Percentiles rank a stretch among this genome's conserved stretches.
phyloP scores from a whole-genome alignment of 2,329 filamentous ascomycete species.

The Drechslera avenae region DNA sequence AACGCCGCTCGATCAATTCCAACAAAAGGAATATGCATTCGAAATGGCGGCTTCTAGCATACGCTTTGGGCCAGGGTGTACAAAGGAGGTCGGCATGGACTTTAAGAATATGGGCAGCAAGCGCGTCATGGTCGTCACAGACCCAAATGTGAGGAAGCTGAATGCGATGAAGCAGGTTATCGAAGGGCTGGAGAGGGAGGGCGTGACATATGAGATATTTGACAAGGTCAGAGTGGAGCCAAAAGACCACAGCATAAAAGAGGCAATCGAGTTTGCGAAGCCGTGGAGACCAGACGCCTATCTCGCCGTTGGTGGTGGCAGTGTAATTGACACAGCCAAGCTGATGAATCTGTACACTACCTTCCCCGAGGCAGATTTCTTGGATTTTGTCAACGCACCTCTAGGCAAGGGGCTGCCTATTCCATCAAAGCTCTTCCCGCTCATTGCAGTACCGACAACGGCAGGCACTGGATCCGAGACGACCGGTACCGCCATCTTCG shows the following conservation, averaged over 20 bases:
- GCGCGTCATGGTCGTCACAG: conserved; percentile 90
- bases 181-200: conserved; percentile 77
- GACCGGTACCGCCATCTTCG: conserved; percentile 97
- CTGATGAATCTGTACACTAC: conserved; percentile 96
- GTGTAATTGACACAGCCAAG: conserved; percentile 97
- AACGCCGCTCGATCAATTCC: conserved; percentile 73
- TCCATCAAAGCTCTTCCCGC: conserved; percentile 70
- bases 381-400: conserved; percentile 97
- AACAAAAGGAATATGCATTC: conserved; percentile 95
- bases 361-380: conserved; percentile 89
- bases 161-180: conserved; percentile 89
- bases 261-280: conserved; percentile 86
- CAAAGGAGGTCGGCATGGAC: conserved; percentile 97
- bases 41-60: conserved; percentile 98
- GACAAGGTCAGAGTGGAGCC: conserved; percentile 84
- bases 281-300: conserved; percentile 84
- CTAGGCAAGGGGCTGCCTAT: conserved; percentile 83
- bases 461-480: conserved; percentile 91
- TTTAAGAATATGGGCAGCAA: conserved; percentile 87
- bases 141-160: conserved; percentile 78
- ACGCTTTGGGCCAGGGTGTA: conserved; percentile 89
- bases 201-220: conserved; percentile 80
- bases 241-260: conserved; percentile 89
- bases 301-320: conserved; percentile 87
- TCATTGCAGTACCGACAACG: conserved; percentile 84